phyloP scores from a whole-genome alignment of 495 filamentous ascomycete species.

The Xylaria longipes region DNA sequence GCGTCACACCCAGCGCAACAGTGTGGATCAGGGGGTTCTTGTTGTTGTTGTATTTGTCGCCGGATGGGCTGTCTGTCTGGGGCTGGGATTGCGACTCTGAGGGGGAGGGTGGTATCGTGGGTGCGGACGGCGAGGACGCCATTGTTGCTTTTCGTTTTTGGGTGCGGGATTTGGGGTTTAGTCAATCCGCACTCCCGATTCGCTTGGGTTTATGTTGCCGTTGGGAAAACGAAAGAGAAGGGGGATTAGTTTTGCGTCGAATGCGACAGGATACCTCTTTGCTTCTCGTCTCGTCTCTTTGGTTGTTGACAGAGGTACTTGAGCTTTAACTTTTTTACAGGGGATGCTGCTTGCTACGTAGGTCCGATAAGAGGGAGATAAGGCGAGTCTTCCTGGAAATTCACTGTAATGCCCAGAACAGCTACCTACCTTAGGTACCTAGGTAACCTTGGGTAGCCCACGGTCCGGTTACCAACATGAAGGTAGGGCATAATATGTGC shows the following conservation, averaged over 20 bases:
- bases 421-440: neutral
- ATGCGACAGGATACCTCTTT: neutral
- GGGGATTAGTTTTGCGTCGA: neutral
- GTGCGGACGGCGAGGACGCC: constrained; percentile 16
- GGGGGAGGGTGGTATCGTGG: constrained; percentile 20
- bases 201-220: neutral
- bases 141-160: constrained; percentile 2
- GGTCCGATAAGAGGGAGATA: constrained; percentile 27
- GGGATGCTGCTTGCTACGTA: neutral
- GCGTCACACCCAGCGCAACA: constrained; percentile 65
- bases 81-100: constrained; percentile 23
- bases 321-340: constrained; percentile 13
- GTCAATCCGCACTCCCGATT: neutral
- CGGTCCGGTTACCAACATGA: no score
- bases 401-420: neutral
- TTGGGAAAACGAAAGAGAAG: no score
- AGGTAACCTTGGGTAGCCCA: no score
- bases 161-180: neutral
- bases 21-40: constrained; percentile 61
- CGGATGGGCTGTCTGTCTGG: neutral
- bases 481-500: no score
- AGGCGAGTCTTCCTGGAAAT: neutral
- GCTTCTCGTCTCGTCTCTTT: neutral
- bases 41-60: constrained; percentile 23
- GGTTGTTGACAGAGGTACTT: neutral